These are phyloP conservation scores for Waitea zeae DNA, from an alignment of 1,284 basidiomycete genomes.

Conservation along the genomic window DNA sequence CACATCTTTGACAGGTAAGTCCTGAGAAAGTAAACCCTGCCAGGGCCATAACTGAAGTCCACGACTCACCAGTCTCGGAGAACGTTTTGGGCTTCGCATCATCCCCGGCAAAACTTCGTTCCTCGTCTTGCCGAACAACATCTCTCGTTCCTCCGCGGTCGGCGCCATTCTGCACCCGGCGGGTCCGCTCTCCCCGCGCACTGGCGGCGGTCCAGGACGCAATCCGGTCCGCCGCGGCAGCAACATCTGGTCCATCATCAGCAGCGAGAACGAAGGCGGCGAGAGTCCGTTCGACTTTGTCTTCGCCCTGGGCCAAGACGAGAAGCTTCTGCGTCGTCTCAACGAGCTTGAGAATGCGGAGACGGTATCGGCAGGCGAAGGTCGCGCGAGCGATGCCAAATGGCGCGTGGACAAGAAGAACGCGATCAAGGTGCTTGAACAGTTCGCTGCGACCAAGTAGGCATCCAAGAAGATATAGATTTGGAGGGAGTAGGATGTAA, in stretches of 20 bases:
- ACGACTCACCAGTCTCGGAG: too few species aligned
- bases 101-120: conserved; percentile 65
- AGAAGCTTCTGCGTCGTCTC: conserved; percentile 54
- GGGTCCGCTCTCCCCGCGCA: conserved; percentile 29
- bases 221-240: conserved; percentile 9
- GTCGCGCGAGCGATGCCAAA: conserved; percentile 55
- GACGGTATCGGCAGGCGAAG: conserved; percentile 44
- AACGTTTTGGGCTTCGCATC: conserved; percentile 65
- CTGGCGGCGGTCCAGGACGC: conserved; percentile 12
- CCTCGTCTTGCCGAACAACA: conserved; percentile 72
- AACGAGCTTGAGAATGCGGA: conserved; percentile 57
- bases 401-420: conserved; percentile 41
- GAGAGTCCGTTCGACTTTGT: conserved; percentile 39
- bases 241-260: not conserved
- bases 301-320: conserved; percentile 53
- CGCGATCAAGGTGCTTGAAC: conserved; percentile 19
- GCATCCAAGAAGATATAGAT: too few species aligned
- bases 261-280: conserved; percentile 7
- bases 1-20: conserved; percentile 81
- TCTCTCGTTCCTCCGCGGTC: conserved; percentile 67
- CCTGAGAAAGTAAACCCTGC: conserved; percentile 17
- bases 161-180: conserved; percentile 56
- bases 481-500: too few species aligned
- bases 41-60: conserved; percentile 11
- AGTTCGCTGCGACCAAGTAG: conserved; percentile 18